Percentiles rank a stretch among this genome's conserved stretches.
These are phyloP conservation scores for Metarhizium guizhouense DNA, from an alignment of 2,329 filamentous ascomycete genomes.

Conservation along the genomic window DNA sequence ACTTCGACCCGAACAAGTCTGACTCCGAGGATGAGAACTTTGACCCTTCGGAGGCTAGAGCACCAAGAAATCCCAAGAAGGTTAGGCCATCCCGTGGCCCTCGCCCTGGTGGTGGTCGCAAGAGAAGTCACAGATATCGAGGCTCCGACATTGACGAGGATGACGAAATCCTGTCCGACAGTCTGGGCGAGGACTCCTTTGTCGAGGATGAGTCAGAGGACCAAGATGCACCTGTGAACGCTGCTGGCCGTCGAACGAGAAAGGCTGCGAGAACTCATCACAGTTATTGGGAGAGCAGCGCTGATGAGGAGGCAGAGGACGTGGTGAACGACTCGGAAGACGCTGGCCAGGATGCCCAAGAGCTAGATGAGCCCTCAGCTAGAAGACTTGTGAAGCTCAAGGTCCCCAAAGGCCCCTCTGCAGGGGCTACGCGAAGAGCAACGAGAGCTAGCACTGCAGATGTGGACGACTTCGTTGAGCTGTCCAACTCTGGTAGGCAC, in stretches of 20 bases:
- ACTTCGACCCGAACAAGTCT: slow-evolving; percentile 58
- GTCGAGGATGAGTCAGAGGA: slow-evolving; percentile 30
- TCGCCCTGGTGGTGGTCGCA: slow-evolving; percentile 19
- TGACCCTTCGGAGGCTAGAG: slow-evolving; percentile 40
- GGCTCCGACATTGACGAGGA: slow-evolving; percentile 57
- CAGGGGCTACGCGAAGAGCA: slow-evolving; percentile 30
- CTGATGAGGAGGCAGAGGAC: slow-evolving; percentile 29
- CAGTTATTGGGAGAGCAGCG: slow-evolving; percentile 39
- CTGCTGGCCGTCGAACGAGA: slow-evolving; percentile 39
- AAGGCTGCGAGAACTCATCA: slow-evolving; percentile 35
- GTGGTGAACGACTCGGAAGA: slow-evolving; percentile 19
- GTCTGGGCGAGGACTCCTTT: slow-evolving; percentile 42
- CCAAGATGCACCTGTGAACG: slow-evolving; percentile 33
- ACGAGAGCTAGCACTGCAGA: slow-evolving; percentile 49
- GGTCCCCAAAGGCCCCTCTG: slow-evolving; percentile 20
- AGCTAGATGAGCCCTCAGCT: slow-evolving; percentile 17
- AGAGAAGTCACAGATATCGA: slow-evolving; percentile 35
- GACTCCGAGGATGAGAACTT: slow-evolving; percentile 60
- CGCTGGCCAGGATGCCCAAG: slow-evolving; percentile 14
- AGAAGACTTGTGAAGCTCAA: slow-evolving; percentile 38
- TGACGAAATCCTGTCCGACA: slow-evolving; percentile 46
- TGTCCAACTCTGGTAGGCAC: slow-evolving; percentile 54
- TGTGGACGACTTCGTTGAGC: slow-evolving; percentile 44
- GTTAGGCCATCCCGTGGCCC: slow-evolving; percentile 28
- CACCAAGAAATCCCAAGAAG: slow-evolving; percentile 33